Evolutionary conservation across 805 yeast species (phyloP), one percentile per base, ranked within the genome.

Genomic region (Metschnikowia hibisci): DNA sequence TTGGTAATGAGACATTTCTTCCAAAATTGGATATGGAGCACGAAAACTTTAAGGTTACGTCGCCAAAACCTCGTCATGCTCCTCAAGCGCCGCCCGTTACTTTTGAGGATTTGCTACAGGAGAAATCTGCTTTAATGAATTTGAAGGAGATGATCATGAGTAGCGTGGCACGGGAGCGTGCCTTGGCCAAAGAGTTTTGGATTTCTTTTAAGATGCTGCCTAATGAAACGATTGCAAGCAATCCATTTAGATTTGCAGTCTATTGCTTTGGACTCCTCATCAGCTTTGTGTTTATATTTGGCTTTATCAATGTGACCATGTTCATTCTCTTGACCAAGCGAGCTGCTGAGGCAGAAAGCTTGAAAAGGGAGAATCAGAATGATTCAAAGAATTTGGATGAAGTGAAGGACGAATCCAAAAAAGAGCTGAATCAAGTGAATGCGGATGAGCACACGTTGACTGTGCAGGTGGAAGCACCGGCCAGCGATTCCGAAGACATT

Each of bases 1-100:
- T 89, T 51, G 97, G 96, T 26, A 89, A 90, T 59, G 62, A 66
- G 7, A 88, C 96, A 0, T 89, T 78, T 62, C 53, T 63, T 27
- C 73, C 78, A 18, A 84, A 84, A 60, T 61, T 64, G 16, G 69
- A 66, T 12, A 50, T 80, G 33, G 89, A 84, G 61, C 66, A 66
- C 39, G 60, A 61, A 20, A 67, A 64, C 36, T 66, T 71, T 34
- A 68, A 71, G 20, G 53, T 57, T 4, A 64, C 60, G 42, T 67
- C 64, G 42, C 78, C 79, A 43, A 66, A 66, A 45, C 61, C 75
- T 4, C 56, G 62, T 33, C 58, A 60, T 48, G 73, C 62, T 26
- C 72, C 82, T 3, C 63, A 61, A 11, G 51, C 62, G 7, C 81
- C 80, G n/a, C 76, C 77, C 6, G 55, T 55, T 8, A 48, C 64